phyloP scores from a whole-genome alignment of 2,329 filamentous ascomycete species.

The Sarocladium oryzae region DNA sequence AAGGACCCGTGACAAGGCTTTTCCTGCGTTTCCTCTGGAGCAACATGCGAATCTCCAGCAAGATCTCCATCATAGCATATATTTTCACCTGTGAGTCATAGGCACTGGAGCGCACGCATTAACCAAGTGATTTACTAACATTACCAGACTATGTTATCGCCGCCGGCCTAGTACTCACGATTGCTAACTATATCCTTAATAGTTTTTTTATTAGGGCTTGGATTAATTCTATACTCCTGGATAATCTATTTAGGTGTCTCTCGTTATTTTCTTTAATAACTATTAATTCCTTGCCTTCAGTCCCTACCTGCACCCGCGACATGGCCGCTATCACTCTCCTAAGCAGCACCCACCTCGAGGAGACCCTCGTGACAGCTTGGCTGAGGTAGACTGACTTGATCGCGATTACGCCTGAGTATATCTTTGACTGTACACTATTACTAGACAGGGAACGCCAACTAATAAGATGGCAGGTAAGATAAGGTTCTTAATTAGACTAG shows the following conservation, averaged over 20 bases:
- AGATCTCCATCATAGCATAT: slow-evolving; percentile 65
- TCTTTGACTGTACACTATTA: no score
- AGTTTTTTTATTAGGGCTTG: slow-evolving; percentile 62
- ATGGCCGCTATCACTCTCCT: no score
- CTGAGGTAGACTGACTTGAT: no score
- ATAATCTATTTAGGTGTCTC: slow-evolving; percentile 54
- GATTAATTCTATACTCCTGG: slow-evolving; percentile 64
- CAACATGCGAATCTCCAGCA: slow-evolving; percentile 57
- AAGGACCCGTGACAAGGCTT: slow-evolving; percentile 58
- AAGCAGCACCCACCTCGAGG: no score
- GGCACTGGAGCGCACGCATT: slow-evolving; percentile 21
- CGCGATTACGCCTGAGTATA: no score
- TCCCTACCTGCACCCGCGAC: no score
- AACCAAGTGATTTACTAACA: background rate
- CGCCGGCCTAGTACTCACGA: slow-evolving; percentile 56
- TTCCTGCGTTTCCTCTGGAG: slow-evolving; percentile 55
- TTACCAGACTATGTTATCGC: slow-evolving; percentile 67
- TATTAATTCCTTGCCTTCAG: no score
- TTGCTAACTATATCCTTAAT: slow-evolving; percentile 63
- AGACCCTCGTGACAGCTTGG: no score
- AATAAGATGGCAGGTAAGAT: no score
- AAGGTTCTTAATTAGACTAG: no score
- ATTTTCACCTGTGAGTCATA: slow-evolving; percentile 49
- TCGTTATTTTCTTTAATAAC: slow-evolving; percentile 20
- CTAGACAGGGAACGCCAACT: no score